A percentile compares a stretch with the other conserved stretches of the same genome.
phyloP scores from a whole-genome alignment of 306 rosid species.

The Citrullus mucosospermus region DNA sequence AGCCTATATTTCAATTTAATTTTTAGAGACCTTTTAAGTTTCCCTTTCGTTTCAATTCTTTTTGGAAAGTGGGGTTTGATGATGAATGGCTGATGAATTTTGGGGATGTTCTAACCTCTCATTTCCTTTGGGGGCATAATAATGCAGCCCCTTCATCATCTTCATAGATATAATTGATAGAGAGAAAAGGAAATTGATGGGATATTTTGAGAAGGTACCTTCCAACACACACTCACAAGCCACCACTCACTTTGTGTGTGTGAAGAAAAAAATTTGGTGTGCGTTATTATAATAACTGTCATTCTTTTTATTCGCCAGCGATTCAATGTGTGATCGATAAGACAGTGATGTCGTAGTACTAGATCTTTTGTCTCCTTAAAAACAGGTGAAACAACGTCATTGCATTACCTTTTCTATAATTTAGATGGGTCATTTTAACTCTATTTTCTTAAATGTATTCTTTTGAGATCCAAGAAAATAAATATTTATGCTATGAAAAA shows the following conservation, averaged over 20 bases:
- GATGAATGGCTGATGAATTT: conserved; percentile 1
- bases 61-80: not conserved
- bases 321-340: not conserved
- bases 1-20: not conserved
- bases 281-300: not conserved
- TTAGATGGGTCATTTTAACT: too few relatives aligned
- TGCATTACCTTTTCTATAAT: too few relatives aligned
- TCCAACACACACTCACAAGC: not conserved
- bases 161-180: not conserved
- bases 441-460: too few relatives aligned
- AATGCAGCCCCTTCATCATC: not conserved
- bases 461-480: too few relatives aligned
- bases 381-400: not conserved
- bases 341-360: not conserved
- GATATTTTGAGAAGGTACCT: not conserved
- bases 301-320: not conserved
- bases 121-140: not conserved
- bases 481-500: too few relatives aligned
- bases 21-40: not conserved
- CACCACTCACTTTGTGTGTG: not conserved
- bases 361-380: not conserved
- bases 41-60: not conserved
- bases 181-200: not conserved
- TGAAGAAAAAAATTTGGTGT: not conserved
- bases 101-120: not conserved